Base-by-base conservation (phyloP, 306 rosid species). In the Oemleria cerasiformis region DNA sequence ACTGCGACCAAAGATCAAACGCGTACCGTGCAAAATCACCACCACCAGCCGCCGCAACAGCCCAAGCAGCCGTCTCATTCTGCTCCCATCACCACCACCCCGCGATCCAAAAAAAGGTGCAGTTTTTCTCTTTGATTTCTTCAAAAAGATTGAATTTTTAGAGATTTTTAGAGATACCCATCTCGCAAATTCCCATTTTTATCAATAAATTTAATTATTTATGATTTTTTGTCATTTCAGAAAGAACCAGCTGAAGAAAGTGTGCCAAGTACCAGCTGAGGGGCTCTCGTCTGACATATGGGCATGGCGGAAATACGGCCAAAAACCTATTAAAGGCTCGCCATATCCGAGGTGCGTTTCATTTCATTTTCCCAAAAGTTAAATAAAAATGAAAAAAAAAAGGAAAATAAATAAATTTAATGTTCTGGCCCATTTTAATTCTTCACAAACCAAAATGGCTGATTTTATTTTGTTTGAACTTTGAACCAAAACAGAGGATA, bases 221-320 rank as follows among this genome's bases (percentile, higher is more conserved):
- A 39, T 34, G 59, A 57, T 49, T 73, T 61, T n/a, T 43, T 38
- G 23, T 3, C 11, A 43, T 75, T 69, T 9, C 82, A 93, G 98
- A 80, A 94, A 94, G 90, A 94, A 91, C 61, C 92, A 86, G 80
- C 81, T 91, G 7, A 94, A 94, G 88, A 91, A 89, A 76, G 97
- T 91, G 40, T 87, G 94, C 65, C 90, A 91, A 66, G 97, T 94
- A 4, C 94, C 98, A 2, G 96, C 90, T 4, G 98, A 94, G 80
- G 74, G 77, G 66, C 88, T 91, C 39, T 89, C 97, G 9, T 91
- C 98, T n/a, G 98, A 94, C 39, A 79, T 89, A 38, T 94, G 98
- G 98, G 97, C 98, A 61, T 94, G 98, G 98, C 77, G 98, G 54
- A 94, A 94, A 79, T 94, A 94, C 72, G 98, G 98, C 1, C 98